Base-by-base conservation (phyloP, 768 basidiomycete species). In the Rhodosporidiobolus sp. region DNA sequence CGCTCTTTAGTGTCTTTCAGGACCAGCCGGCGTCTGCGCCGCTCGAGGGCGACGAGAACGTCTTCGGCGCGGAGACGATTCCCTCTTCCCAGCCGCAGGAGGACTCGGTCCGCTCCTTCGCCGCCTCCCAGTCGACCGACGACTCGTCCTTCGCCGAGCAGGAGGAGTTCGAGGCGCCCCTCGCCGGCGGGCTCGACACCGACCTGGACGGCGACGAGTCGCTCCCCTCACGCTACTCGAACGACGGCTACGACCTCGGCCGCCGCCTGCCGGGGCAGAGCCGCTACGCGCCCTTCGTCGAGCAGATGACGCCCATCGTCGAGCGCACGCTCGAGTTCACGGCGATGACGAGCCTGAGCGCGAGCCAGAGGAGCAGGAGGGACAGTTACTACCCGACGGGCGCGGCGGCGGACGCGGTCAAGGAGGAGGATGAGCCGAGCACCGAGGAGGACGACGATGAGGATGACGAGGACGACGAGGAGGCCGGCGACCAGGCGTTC, bases 271-370 rank as follows among this genome's bases (percentile, higher is more conserved):
- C 56, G n/a, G 77, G 75, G 0, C 65, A 64, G 32, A 72, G 52
- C 46, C 72, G 76, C 1, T 79, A 73, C 64, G 73, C 77, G 12
- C 66, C 68, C 28, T 69, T 86, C 69, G 90, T 97, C 82, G 88
- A 90, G 78, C 88, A 94, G 67, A 94, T 99, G 93, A 98, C 95
- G 16, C 95, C 96, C 5, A 97, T 98, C 81, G 92, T 92, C 20
- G 96, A 99, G 81, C 85, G 94, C 53, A 98, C 96, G 17, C 86
- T 87, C 77, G 96, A 98, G 81, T 94, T 84, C 79, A 86, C 90
- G 9, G 46, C 60, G 58, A 61, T 38, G 49, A 54, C 46, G 30
- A 30, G 12, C 9, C 63, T 74, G 11, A 49, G 61, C 22, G 48
- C 66, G n/a, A 65, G 54, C n/a, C 46, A 53, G 59, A 24, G 54